Evolutionary conservation across 441 rosid genomes (phyloP).

Genomic region (Pelargonium fulgidum): DNA sequence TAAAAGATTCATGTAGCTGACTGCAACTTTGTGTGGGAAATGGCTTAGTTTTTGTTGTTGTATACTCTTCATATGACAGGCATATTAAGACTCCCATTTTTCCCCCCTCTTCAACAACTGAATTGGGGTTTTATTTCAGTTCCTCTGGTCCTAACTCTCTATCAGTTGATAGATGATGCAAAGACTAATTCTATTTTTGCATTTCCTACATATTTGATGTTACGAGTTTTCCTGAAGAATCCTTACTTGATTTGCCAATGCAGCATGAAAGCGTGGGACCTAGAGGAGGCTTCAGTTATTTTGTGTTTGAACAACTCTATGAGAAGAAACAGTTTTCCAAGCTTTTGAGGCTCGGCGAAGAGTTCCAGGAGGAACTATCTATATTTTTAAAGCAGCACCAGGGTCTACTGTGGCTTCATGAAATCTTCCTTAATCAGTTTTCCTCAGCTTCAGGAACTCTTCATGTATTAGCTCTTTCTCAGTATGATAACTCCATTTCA

Average conservation of each 20-base stretch:
- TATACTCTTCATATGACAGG: no score
- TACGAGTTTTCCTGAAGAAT: background rate
- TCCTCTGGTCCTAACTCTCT: background rate
- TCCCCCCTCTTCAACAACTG: no score
- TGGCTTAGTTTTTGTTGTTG: no score
- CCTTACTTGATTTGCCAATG: conserved; percentile 20
- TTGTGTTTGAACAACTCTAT: conserved; percentile 69
- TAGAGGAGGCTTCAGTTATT: conserved; percentile 84
- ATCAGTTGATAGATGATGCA: background rate
- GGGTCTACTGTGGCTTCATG: conserved; percentile 81
- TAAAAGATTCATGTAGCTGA: no score
- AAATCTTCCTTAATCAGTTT: conserved; percentile 75
- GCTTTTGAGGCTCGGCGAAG: conserved; percentile 92
- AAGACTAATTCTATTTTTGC: background rate
- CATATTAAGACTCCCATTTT: no score
- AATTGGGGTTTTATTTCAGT: no score
- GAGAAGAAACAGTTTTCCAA: conserved; percentile 58
- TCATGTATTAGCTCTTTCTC: conserved; percentile 66
- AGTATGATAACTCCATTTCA: conserved; percentile 38
- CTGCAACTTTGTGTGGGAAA: no score
- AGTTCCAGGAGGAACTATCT: conserved; percentile 70
- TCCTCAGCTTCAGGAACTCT: conserved; percentile 82
- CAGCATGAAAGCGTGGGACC: conserved; percentile 92
- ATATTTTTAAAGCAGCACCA: conserved; percentile 60
- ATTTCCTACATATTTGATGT: background rate